Conservation (phyloP, 2,329 filamentous ascomycete species). For the Chalara sp. region DNA sequence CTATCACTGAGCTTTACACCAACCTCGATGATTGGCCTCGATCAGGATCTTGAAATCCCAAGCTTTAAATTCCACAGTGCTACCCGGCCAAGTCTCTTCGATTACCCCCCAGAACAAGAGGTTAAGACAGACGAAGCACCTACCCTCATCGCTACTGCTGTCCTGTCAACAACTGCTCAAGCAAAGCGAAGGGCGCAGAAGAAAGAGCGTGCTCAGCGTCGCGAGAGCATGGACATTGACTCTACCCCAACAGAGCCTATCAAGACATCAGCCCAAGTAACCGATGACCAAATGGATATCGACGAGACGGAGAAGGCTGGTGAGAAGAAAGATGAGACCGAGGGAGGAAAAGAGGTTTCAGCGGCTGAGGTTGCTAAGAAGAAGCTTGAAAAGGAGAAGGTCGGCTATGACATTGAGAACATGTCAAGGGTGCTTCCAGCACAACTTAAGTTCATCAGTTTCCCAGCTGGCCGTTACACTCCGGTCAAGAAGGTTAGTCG, state of each 20-base stretch:
- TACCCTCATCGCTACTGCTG: constrained; percentile 88
- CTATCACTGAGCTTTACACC: constrained; percentile 93
- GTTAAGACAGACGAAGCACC: constrained; percentile 91
- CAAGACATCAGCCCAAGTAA: constrained; percentile 45
- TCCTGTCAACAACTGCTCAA: constrained; percentile 93
- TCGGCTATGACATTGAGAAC: constrained; percentile 93
- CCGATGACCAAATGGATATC: constrained; percentile 81
- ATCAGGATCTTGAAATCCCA: constrained; percentile 88
- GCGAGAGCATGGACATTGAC: constrained; percentile 95
- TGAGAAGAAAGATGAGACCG: constrained; percentile 57
- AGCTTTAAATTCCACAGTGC: constrained; percentile 95
- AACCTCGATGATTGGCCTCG: constrained; percentile 89
- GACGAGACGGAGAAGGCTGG: constrained; percentile 55
- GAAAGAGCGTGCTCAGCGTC: constrained; percentile 82
- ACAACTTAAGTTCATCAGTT: constrained; percentile 93
- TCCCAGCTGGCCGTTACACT: constrained; percentile 83
- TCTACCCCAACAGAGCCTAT: constrained; percentile 64
- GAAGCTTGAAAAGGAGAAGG: constrained; percentile 91
- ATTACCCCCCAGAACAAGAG: constrained; percentile 95
- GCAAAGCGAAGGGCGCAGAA: constrained; percentile 91
- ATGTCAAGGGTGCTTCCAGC: constrained; percentile 90
- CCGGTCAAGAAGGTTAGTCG: constrained; percentile 78
- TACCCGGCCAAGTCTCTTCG: constrained; percentile 89
- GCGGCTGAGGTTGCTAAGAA: constrained; percentile 64
- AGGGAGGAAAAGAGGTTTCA: constrained; percentile 49